These are phyloP conservation scores for Pulveroboletus frians DNA, from an alignment of 768 basidiomycete genomes.

Conservation along the genomic window DNA sequence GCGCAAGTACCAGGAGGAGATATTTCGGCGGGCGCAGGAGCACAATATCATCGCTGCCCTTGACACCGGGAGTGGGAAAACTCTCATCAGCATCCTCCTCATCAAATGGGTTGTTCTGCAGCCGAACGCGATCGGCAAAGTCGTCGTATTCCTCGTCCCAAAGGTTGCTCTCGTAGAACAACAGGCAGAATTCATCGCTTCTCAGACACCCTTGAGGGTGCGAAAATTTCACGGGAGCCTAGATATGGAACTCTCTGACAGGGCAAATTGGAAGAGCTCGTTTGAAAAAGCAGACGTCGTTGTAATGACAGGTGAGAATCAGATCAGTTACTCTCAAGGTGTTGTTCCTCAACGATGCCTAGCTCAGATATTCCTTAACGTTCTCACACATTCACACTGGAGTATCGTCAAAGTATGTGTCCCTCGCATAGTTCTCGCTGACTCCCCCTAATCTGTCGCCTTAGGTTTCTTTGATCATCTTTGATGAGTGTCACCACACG, in stretches of 20 bases:
- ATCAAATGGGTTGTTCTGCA: slow-evolving; percentile 69
- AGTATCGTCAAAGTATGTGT: slow-evolving; percentile 50
- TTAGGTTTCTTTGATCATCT: slow-evolving; percentile 52
- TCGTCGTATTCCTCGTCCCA: slow-evolving; percentile 77
- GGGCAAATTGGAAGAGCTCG: slow-evolving; percentile 56
- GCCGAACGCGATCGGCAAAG: slow-evolving; percentile 47
- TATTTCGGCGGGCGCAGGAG: slow-evolving; percentile 46
- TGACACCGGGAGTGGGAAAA: slow-evolving; percentile 60
- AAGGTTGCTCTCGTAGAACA: slow-evolving; percentile 83
- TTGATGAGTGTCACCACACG: slow-evolving; percentile 57
- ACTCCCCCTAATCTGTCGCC: background rate
- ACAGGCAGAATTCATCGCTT: slow-evolving; percentile 61
- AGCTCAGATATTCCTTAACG: slow-evolving; percentile 82
- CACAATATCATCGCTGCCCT: slow-evolving; percentile 54
- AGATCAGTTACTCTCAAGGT: background rate
- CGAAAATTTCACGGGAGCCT: slow-evolving; percentile 64
- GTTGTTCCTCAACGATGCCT: slow-evolving; percentile 2
- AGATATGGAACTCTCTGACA: slow-evolving; percentile 67
- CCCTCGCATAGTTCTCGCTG: background rate
- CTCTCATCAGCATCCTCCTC: slow-evolving; percentile 54
- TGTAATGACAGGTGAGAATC: slow-evolving; percentile 71
- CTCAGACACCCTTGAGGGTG: slow-evolving; percentile 63
- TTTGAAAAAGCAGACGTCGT: slow-evolving; percentile 67
- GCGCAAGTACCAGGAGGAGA: slow-evolving; percentile 52
- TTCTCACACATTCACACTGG: slow-evolving; percentile 81